Percentiles rank a stretch among this genome's conserved stretches.
These are phyloP conservation scores for Corallochytrium limacisporum DNA, from an alignment of 78 protist species.

Conservation along the genomic window DNA sequence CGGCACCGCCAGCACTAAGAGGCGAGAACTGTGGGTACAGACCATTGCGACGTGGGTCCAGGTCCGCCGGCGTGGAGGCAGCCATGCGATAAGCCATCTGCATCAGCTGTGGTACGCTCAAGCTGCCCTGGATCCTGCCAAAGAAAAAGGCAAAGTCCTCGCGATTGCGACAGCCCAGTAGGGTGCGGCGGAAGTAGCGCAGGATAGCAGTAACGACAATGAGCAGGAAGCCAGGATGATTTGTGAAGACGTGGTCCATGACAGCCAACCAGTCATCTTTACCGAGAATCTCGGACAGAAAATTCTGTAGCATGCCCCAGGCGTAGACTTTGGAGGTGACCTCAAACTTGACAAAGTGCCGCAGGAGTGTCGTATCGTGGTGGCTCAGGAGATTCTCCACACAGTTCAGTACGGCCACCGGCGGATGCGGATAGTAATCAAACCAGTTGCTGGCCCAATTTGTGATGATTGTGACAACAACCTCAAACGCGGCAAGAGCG, in stretches of 20 bases:
- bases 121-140: neutral
- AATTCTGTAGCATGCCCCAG: constrained; percentile 10
- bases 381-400: neutral
- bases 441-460: constrained; percentile 1
- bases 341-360: neutral
- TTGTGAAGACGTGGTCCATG: constrained; percentile 19
- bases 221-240: neutral
- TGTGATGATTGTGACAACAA: neutral
- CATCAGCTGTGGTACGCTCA: neutral
- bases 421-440: constrained; percentile 11
- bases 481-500: constrained; percentile 1
- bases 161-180: neutral
- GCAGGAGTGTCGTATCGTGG: neutral
- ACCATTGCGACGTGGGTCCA: too few relatives aligned
- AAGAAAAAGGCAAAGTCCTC: neutral
- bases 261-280: constrained; percentile 15
- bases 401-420: neutral
- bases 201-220: neutral
- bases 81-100: neutral
- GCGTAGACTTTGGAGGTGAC: neutral
- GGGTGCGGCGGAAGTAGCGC: too few relatives aligned
- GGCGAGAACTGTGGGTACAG: too few relatives aligned
- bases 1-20: too few relatives aligned
- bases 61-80: neutral
- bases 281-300: constrained; percentile 1